Conservation (phyloP, 306 rosid genomes). For the Alnus glutinosa region DNA sequence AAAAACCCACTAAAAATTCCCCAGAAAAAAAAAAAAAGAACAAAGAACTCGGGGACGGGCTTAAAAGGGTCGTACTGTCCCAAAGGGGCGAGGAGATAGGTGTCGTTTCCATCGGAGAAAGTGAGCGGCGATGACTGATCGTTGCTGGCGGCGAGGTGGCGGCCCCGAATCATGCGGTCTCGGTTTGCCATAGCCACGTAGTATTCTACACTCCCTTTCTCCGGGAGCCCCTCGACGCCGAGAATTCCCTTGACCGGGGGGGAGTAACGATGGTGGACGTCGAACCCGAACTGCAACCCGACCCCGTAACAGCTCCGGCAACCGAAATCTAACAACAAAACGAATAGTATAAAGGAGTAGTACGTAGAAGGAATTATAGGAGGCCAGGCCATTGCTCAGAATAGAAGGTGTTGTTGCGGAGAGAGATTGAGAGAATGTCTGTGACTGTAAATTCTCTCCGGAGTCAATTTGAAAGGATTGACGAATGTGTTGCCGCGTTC, state of each 20-base stretch:
- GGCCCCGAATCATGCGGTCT: conserved; percentile 63
- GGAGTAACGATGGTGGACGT: conserved; percentile 69
- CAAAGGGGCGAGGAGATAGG: conserved; percentile 32
- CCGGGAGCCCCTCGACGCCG: conserved; percentile 46
- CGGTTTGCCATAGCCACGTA: conserved; percentile 69
- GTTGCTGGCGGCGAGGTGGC: conserved; percentile 44
- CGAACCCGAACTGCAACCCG: conserved; percentile 49
- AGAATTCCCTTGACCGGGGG: conserved; percentile 65
- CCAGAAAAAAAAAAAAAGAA: not conserved
- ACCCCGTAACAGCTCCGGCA: conserved; percentile 32
- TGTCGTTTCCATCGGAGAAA: conserved; percentile 53
- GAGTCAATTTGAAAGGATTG: too few relatives aligned
- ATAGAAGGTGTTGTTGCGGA: not conserved
- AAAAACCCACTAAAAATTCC: too few relatives aligned
- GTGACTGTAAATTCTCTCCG: too few relatives aligned
- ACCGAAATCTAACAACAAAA: conserved; percentile 28
- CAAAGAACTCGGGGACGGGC: not conserved
- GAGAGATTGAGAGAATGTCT: not conserved
- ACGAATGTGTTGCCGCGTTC: too few relatives aligned
- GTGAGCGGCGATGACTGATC: conserved; percentile 37
- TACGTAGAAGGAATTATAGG: not conserved
- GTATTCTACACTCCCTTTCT: conserved; percentile 58
- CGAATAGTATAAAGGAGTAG: not conserved
- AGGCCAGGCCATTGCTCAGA: conserved; percentile 34
- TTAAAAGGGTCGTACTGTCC: conserved; percentile 51